A percentile compares a stretch with the other conserved stretches of the same genome.
Conservation (phyloP, 257 asterid genomes). For the Cruciata laevipes region DNA sequence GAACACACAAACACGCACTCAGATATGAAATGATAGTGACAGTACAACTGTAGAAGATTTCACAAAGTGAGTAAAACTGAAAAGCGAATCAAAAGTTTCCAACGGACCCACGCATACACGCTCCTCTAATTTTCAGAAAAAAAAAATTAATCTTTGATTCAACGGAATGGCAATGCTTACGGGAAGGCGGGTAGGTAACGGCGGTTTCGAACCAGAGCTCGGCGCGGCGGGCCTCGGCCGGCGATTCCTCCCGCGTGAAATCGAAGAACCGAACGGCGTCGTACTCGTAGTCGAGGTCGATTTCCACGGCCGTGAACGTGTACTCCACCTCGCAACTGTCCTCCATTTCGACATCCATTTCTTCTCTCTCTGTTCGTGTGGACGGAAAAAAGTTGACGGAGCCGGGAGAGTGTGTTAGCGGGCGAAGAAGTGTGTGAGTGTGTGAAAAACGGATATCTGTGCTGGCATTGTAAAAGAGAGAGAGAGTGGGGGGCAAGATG, state of each 20-base stretch:
- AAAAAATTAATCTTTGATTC: not conserved
- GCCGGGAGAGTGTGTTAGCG: not conserved
- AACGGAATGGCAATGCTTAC: constrained; percentile 29
- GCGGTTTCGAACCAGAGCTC: constrained; percentile 86
- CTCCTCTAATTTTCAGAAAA: not conserved
- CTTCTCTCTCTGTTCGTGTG: not conserved
- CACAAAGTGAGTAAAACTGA: not conserved
- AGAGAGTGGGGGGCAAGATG: constrained; percentile 19
- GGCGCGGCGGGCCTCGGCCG: constrained; percentile 45
- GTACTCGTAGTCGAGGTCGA: constrained; percentile 90
- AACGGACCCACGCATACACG: constrained; percentile 1
- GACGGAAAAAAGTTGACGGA: not conserved
- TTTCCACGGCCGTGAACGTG: constrained; percentile 60
- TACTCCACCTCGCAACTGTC: constrained; percentile 35
- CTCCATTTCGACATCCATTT: constrained; percentile 61
- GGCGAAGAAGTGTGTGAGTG: constrained; percentile 12
- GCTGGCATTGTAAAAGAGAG: constrained; percentile 17
- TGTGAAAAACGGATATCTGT: constrained; percentile 11
- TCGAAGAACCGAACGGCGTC: constrained; percentile 83
- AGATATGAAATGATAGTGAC: not conserved
- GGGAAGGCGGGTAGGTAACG: constrained; percentile 83
- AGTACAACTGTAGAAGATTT: constrained; percentile 1
- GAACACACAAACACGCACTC: not conserved
- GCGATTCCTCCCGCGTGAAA: constrained; percentile 54
- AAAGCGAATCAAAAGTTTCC: not conserved